Evolutionary conservation across 2,329 filamentous ascomycete genomes (phyloP).

Genomic region (Arachnopeziza araneosa): DNA sequence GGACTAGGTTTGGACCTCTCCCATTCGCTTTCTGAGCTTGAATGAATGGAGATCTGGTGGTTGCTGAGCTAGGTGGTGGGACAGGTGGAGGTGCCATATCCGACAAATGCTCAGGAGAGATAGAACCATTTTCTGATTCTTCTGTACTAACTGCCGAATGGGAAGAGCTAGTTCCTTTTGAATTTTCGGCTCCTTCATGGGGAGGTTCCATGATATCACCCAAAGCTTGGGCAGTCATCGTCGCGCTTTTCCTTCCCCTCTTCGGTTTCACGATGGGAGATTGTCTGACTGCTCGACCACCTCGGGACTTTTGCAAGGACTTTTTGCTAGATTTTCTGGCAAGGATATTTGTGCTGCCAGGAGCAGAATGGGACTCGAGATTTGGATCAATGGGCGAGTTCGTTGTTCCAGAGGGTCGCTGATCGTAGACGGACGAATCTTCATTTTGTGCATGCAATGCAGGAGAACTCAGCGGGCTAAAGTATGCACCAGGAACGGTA

Average conservation of each 20-base stretch:
- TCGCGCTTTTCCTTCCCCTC: constrained; percentile 39
- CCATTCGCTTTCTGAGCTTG: constrained; percentile 43
- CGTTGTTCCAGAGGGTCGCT: constrained; percentile 33
- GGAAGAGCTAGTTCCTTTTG: constrained; percentile 33
- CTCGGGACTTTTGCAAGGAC: constrained; percentile 20
- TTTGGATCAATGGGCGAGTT: constrained; percentile 30
- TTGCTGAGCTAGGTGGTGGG: constrained; percentile 54
- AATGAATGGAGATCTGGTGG: constrained; percentile 63
- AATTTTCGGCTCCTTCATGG: constrained; percentile 28
- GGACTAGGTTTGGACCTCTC: constrained; percentile 31
- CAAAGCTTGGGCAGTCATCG: constrained; percentile 38
- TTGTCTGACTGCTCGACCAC: constrained; percentile 30
- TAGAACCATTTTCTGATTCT: constrained; percentile 57
- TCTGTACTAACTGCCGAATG: constrained; percentile 36
- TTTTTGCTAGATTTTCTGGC: constrained; percentile 23
- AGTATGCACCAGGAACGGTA: constrained; percentile 64
- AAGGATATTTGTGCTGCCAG: constrained; percentile 17
- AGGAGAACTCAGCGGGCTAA: constrained; percentile 78
- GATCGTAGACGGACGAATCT: constrained; percentile 34
- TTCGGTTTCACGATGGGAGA: constrained; percentile 36
- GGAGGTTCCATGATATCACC: constrained; percentile 32
- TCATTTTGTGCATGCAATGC: constrained; percentile 69
- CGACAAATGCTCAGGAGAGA: constrained; percentile 57
- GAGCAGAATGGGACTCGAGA: constrained; percentile 24
- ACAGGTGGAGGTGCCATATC: constrained; percentile 65